A percentile compares a stretch with the other conserved stretches of the same genome.
phyloP scores from a whole-genome alignment of 768 basidiomycete species.

The Lentinula guzmanii region DNA sequence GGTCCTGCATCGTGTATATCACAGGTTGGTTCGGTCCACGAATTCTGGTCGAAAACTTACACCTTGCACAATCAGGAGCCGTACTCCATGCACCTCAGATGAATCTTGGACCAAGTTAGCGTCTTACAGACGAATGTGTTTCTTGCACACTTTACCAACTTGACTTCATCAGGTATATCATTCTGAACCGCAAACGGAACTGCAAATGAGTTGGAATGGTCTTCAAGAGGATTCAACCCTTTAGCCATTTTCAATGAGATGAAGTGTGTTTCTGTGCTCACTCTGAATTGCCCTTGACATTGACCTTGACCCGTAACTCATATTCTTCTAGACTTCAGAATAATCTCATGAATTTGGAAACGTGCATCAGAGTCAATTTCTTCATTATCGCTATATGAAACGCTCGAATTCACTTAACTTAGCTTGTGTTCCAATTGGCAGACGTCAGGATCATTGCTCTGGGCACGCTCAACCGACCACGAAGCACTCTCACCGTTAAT shows the following conservation, averaged over 20 bases:
- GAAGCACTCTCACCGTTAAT: constrained; percentile 53
- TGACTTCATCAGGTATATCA: constrained; percentile 49
- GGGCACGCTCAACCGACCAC: constrained; percentile 56
- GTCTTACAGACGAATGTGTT: constrained; percentile 6
- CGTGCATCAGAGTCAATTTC: constrained; percentile 53
- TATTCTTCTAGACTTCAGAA: constrained; percentile 30
- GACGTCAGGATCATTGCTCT: constrained; percentile 72
- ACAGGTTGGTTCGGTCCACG: constrained; percentile 18
- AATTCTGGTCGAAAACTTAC: background rate
- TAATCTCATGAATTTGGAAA: constrained; percentile 62
- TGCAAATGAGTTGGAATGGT: constrained; percentile 62
- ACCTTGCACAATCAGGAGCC: constrained; percentile 32
- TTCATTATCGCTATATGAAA: background rate
- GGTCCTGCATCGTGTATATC: constrained; percentile 58
- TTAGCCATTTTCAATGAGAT: constrained; percentile 62
- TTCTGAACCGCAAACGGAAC: constrained; percentile 69
- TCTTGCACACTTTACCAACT: constrained; percentile 1
- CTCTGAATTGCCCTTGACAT: background rate
- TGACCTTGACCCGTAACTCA: background rate
- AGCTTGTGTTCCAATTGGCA: constrained; percentile 65
- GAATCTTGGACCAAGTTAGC: constrained; percentile 80
- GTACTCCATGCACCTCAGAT: constrained; percentile 65
- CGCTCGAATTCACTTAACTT: background rate
- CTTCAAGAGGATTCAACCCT: constrained; percentile 67
- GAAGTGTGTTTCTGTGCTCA: constrained; percentile 42